phyloP scores from a whole-genome alignment of 352 stramenopile species.

The Detonula confervacea region DNA sequence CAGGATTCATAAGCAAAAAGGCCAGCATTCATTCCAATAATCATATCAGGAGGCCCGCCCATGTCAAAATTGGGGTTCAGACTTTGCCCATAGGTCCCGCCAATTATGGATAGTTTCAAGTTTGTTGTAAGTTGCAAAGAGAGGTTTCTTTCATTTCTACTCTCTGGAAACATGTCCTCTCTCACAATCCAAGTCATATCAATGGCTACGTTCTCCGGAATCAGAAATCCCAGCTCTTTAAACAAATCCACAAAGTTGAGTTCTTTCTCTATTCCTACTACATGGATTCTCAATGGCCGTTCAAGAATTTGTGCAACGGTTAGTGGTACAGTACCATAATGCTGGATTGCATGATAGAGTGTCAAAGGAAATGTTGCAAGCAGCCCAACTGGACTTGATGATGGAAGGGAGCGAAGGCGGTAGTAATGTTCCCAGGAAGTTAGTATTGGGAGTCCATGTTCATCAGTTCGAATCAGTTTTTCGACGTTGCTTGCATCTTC shows the following conservation, averaged over 20 bases:
- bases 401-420: conserved; percentile 57
- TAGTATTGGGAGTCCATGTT: conserved; percentile 51
- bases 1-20: conserved; percentile 82
- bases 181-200: conserved; percentile 79
- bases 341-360: conserved; percentile 75
- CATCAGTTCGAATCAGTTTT: conserved; percentile 33
- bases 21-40: conserved; percentile 81
- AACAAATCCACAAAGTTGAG: conserved; percentile 85
- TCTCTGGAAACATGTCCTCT: conserved; percentile 75
- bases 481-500: neutral
- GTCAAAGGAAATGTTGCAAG: conserved; percentile 81
- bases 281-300: conserved; percentile 69
- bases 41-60: conserved; percentile 77
- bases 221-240: conserved; percentile 68
- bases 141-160: conserved; percentile 16
- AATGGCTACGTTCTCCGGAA: conserved; percentile 65
- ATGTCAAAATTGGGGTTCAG: conserved; percentile 84
- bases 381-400: conserved; percentile 67
- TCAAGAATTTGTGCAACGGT: conserved; percentile 78
- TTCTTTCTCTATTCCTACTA: conserved; percentile 84
- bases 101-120: conserved; percentile 55
- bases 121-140: conserved; percentile 54
- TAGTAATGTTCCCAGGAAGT: conserved; percentile 81
- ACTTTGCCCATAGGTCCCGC: conserved; percentile 70
- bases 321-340: conserved; percentile 69